Base-by-base conservation (phyloP, 2,329 filamentous ascomycete species). In the Epichloe sibirici region DNA sequence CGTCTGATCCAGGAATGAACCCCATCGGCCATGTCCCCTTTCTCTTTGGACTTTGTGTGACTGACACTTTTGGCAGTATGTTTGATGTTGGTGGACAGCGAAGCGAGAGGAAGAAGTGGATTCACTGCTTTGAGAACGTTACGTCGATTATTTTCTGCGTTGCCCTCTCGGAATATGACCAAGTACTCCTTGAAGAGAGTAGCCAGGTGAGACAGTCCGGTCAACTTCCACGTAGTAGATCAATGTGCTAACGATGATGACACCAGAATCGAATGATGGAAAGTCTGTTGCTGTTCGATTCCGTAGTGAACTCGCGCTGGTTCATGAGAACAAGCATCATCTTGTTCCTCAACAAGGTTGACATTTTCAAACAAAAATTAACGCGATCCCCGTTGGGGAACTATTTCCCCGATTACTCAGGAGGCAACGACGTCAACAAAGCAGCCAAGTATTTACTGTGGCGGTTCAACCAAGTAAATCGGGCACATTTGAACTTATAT, bases 141-240 rank as follows among this genome's bases (percentile, higher is more conserved):
- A 98, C 93, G 44, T 97, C 93, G 4, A 98, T 98, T 69, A 98
- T 98, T 61, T 98, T 98, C 71, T 98, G 93, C 65, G 93, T 98
- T 56, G 93, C 93, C 15, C 74, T 98, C 61, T 97, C 90, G 73
- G 93, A 98, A 71, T 98, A 98, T 68, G 93, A 98, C 65, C 93
- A 98, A 71, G 91, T 96, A 5, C 75, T 98, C 51, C 76, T 98
- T 42, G 93, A 98, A 71, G 93, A 97, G 71, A 95, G 88, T 71
- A 96, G 91, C 65, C 93, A 97, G 77, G 90, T 93, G 79, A 60
- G 78, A 49, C 34, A 13, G 34, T 52, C 11, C 28, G 17, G 4
- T n/a, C 9, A 17, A 34, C 5, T 23, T 8, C 6, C 21, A 2
- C 5, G 13, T 28, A 11, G 17, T 21, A 35, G n/a, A 21, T 35